Conservation (phyloP, 257 asterid genomes). For the Rehmannia glutinosa region DNA sequence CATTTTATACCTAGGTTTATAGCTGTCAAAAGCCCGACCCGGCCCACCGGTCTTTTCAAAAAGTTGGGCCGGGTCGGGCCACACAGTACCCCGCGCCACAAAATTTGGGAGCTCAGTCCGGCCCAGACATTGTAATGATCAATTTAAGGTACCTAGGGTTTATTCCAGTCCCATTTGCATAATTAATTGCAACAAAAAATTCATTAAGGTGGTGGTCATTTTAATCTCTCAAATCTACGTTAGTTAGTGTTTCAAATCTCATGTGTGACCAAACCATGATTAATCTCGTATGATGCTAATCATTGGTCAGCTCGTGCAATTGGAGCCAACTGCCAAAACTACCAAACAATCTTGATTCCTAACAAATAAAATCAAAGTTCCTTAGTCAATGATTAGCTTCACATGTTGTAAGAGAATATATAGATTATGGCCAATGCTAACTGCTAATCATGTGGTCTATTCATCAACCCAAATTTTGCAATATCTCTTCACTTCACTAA, state of each 20-base stretch:
- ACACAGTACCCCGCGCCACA: too few species aligned
- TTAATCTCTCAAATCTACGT: neutral
- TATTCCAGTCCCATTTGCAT: neutral
- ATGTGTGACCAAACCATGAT: constrained; percentile 2
- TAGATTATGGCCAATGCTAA: neutral
- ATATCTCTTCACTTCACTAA: neutral
- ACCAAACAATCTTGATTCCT: neutral
- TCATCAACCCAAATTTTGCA: neutral
- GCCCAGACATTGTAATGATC: too few species aligned
- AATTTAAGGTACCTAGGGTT: neutral
- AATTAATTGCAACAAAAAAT: neutral
- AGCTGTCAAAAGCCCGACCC: too few species aligned
- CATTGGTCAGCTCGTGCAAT: constrained; percentile 11
- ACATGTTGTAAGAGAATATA: constrained; percentile 2
- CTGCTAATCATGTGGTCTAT: constrained; percentile 19
- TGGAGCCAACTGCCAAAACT: constrained; percentile 17
- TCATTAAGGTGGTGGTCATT: neutral
- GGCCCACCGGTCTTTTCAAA: too few species aligned
- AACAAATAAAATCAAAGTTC: neutral
- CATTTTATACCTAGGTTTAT: too few species aligned
- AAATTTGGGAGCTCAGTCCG: too few species aligned
- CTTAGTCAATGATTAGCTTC: constrained; percentile 13
- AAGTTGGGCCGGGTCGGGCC: too few species aligned
- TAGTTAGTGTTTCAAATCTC: constrained; percentile 18
- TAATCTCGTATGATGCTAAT: constrained; percentile 2